phyloP scores from a whole-genome alignment of 2,329 filamentous ascomycete genomes.

The Cephalotrichum gorgonifer region DNA sequence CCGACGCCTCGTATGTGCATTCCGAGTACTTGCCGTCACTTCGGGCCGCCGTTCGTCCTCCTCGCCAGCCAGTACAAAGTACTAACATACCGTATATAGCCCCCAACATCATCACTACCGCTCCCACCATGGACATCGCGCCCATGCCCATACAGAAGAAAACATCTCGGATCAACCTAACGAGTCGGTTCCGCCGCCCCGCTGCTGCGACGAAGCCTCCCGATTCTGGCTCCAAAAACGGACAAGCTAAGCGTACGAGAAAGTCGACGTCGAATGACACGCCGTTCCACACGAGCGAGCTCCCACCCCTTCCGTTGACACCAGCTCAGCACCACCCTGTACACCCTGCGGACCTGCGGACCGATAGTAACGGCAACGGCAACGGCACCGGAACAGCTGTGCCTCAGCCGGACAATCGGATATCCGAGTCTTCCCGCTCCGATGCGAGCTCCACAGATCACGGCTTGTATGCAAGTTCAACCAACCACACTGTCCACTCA shows the following conservation, averaged over 20 bases:
- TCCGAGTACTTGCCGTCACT: not conserved
- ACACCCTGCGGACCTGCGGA: not conserved
- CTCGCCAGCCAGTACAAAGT: not conserved
- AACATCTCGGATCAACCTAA: constrained; percentile 42
- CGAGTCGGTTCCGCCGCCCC: constrained; percentile 37
- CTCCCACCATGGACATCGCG: constrained; percentile 61
- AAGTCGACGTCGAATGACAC: constrained; percentile 1
- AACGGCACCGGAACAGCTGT: not conserved
- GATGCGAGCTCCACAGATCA: constrained; percentile 71
- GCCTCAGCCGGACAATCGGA: not conserved
- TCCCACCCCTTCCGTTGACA: not conserved
- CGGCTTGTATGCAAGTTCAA: constrained; percentile 43
- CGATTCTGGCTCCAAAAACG: not conserved
- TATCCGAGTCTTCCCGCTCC: constrained; percentile 73
- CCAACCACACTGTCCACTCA: constrained; percentile 49
- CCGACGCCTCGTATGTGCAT: constrained; percentile 39
- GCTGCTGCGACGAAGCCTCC: constrained; percentile 27
- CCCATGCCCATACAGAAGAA: constrained; percentile 40
- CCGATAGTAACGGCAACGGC: not conserved
- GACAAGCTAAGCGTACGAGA: not conserved
- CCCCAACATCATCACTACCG: constrained; percentile 79
- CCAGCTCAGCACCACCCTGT: not conserved
- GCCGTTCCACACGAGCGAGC: not conserved
- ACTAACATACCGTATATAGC: constrained; percentile 25
- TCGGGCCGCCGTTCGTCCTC: not conserved